Evolutionary conservation across 2,329 filamentous ascomycete species (phyloP), one percentile per base, ranked within the genome.

Genomic region (Pyrenophora graminea): DNA sequence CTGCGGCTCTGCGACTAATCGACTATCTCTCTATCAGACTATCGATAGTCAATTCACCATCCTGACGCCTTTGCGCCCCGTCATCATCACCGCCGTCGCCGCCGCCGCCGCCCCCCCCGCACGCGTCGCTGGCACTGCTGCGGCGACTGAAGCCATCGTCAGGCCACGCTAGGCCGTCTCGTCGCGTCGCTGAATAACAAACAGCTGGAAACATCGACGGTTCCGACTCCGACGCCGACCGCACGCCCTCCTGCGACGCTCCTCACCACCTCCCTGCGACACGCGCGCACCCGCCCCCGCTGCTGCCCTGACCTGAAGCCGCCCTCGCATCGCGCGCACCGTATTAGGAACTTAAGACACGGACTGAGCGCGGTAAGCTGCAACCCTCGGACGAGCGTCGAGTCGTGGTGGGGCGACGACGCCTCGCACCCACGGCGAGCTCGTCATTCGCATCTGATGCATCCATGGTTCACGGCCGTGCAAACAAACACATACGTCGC

Each of bases 111-210:
- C n/a, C n/a, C 27, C 30, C 48, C 45, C 44, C 48, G 37, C 42
- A 53, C 50, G 55, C 55, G 55, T 55, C 48, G 55, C 39, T 31
- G 7, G 39, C 43, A 30, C 18, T 30, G 19, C 44, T 42, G 39
- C 41, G 23, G 9, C 18, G 6, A 13, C 30, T 19, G 25, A 39
- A 18, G n/a, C 34, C 44, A 46, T 48, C 31, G 45, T 46, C 45
- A 42, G 42, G 39, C 44, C 46, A 34, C 54, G 51, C 54, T 43
- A 51, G 40, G 40, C 43, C 40, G 47, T 43, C 43, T 39, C 45
- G 55, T 57, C 55, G 55, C 55, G 55, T 55, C 51, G 51, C 45
- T 17, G 48, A 55, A 55, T 55, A 55, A 57, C 51, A 57, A 55
- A 57, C 51, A 55, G 44, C 31, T 31, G 39, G 37, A 47, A 45